Conservation (phyloP, 352 stramenopile genomes). For the Phytophthora constricta region DNA sequence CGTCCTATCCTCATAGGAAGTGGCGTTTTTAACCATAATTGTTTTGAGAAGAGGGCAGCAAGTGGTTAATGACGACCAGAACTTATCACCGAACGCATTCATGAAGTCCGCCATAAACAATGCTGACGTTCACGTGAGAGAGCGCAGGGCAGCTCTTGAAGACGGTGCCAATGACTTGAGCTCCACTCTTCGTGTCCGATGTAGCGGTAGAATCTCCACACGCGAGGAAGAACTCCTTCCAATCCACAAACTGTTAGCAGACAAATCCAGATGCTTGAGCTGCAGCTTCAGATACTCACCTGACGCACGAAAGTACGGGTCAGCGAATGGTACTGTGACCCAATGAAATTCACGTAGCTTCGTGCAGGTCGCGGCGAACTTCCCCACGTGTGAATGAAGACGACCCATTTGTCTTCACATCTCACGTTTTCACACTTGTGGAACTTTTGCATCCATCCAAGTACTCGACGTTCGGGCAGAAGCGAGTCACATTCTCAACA, state of each 20-base stretch:
- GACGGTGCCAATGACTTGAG: neutral
- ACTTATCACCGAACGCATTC: neutral
- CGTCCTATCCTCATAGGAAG: neutral
- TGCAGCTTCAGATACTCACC: neutral
- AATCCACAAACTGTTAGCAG: neutral
- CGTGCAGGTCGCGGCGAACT: neutral
- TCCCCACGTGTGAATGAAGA: neutral
- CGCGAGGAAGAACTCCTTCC: neutral
- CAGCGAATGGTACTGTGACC: neutral
- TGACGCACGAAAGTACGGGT: neutral
- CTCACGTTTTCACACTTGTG: neutral
- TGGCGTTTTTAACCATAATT: neutral
- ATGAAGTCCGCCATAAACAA: neutral
- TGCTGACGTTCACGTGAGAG: neutral
- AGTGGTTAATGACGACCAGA: neutral
- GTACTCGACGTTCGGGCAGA: constrained; percentile 30
- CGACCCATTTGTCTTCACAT: neutral
- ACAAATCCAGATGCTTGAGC: neutral
- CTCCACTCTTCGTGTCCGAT: too few relatives aligned
- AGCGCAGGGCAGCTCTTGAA: neutral
- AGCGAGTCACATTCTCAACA: constrained; percentile 23
- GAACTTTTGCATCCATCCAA: constrained; percentile 26
- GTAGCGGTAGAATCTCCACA: too few relatives aligned
- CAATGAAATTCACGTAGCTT: neutral
- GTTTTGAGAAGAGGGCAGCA: neutral